phyloP scores from a whole-genome alignment of 768 basidiomycete genomes.

The Auriscalpium orientale region DNA sequence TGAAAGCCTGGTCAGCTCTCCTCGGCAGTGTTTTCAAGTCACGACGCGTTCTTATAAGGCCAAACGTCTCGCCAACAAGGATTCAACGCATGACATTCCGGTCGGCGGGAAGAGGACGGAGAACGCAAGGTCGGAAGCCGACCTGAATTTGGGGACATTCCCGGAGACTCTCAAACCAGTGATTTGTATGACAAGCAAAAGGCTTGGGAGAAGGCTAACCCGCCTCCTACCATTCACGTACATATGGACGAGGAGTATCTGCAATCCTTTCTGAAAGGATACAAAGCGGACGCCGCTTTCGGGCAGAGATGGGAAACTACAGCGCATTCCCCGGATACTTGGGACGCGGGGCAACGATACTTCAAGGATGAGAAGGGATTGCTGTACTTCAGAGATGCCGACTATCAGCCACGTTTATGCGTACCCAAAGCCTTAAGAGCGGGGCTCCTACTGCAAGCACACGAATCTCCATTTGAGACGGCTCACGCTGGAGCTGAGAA shows the following conservation, averaged over 20 bases:
- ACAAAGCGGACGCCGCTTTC: background rate
- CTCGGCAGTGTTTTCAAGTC: too few species aligned
- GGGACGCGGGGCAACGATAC: background rate
- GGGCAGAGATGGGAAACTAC: background rate
- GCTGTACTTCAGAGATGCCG: slow-evolving; percentile 13
- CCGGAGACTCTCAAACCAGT: too few species aligned
- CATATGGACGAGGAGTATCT: background rate
- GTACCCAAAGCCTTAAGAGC: slow-evolving; percentile 1
- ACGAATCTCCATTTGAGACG: slow-evolving; percentile 4
- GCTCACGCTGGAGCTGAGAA: slow-evolving; percentile 9
- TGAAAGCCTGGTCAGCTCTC: background rate
- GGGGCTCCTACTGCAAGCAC: background rate
- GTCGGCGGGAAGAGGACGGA: too few species aligned
- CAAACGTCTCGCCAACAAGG: too few species aligned
- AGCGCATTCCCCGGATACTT: background rate
- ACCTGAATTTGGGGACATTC: too few species aligned
- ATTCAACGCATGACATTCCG: too few species aligned
- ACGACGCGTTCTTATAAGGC: background rate
- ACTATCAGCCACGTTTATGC: slow-evolving; percentile 13
- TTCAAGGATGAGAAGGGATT: slow-evolving; percentile 10
- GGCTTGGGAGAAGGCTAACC: background rate
- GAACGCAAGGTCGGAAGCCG: too few species aligned
- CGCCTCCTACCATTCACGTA: background rate
- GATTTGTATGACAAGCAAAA: background rate
- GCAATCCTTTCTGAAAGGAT: background rate